phyloP scores from a whole-genome alignment of 2,329 filamentous ascomycete genomes.

The Penicillium brasilianum region DNA sequence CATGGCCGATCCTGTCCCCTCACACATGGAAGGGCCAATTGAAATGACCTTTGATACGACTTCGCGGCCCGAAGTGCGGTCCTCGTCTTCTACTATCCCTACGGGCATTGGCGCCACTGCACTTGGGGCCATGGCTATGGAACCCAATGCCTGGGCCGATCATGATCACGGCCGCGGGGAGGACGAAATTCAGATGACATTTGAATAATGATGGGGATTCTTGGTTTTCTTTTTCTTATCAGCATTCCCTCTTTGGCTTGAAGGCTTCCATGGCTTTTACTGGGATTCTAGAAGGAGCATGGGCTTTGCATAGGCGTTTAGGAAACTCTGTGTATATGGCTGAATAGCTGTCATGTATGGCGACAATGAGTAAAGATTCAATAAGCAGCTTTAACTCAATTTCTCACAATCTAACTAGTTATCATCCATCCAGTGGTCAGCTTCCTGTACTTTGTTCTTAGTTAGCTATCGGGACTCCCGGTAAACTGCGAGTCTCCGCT shows the following conservation, averaged over 20 bases:
- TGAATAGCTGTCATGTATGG: constrained; percentile 18
- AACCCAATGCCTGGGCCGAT: constrained; percentile 72
- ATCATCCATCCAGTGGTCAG: neutral
- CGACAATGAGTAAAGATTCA: neutral
- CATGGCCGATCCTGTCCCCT: constrained; percentile 18
- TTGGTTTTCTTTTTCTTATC: neutral
- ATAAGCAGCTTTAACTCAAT: neutral
- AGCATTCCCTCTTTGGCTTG: neutral
- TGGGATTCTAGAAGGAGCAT: constrained; percentile 12
- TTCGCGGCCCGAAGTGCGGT: constrained; percentile 37
- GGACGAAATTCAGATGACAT: constrained; percentile 79
- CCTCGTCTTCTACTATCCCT: constrained; percentile 40
- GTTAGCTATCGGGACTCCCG: neutral
- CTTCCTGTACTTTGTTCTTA: neutral
- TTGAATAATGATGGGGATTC: constrained; percentile 62
- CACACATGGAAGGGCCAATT: constrained; percentile 46
- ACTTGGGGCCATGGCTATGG: constrained; percentile 41
- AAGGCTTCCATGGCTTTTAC: constrained; percentile 11
- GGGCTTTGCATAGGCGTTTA: constrained; percentile 5
- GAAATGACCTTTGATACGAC: constrained; percentile 71
- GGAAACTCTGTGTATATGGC: constrained; percentile 10
- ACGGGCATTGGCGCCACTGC: constrained; percentile 33
- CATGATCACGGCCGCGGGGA: constrained; percentile 66
- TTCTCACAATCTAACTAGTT: neutral
- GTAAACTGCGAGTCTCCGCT: neutral